Evolutionary conservation across 2,329 filamentous ascomycete genomes (phyloP), one percentile per base, ranked within the genome.

Genomic region (Thermomyces lanuginosus): DNA sequence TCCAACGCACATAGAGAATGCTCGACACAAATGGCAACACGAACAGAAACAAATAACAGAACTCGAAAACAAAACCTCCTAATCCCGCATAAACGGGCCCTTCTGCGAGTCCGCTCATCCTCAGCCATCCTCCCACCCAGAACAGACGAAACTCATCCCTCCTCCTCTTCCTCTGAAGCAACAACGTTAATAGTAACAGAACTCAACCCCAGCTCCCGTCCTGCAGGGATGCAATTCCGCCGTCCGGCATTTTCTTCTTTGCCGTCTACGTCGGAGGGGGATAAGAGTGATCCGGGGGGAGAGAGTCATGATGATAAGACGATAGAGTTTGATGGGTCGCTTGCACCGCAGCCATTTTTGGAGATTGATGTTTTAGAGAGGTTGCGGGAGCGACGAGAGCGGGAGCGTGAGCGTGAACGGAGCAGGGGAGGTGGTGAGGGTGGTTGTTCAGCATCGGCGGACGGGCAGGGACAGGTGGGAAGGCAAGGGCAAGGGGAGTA

Each of bases 321-420:
- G 4, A 13, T 12, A 12, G 45, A 53, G 22, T 42, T 50, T 26
- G 39, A 54, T 24, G 49, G 52, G 9, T 46, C 45, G 13, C 30
- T 31, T 5, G 31, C 43, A 11, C 40, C 49, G 17, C 51, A 56
- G 33, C 54, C 50, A 12, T 57, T 58, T 28, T 39, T 57, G 6
- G 50, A 57, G 31, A 47, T 51, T 5, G 39, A 35, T 4, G 24
- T 37, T 6, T 46, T 53, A 37, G 46, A 49, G 30, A 40, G 32
- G 8, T 43, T 53, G 24, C 29, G 44, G 14, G 27, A 29, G 21
- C 15, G 8, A 14, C 13, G 18, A n/a, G 45, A 40, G 34, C 30
- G 32, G 30, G 27, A 36, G 22, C 19, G 16, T 14, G 16, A 23
- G 16, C 16, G 11, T 3, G 23, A 22, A 6, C 19, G n/a, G 21